These are phyloP conservation scores for Globisporangium nunn DNA, from an alignment of 352 stramenopile genomes.

Conservation along the genomic window DNA sequence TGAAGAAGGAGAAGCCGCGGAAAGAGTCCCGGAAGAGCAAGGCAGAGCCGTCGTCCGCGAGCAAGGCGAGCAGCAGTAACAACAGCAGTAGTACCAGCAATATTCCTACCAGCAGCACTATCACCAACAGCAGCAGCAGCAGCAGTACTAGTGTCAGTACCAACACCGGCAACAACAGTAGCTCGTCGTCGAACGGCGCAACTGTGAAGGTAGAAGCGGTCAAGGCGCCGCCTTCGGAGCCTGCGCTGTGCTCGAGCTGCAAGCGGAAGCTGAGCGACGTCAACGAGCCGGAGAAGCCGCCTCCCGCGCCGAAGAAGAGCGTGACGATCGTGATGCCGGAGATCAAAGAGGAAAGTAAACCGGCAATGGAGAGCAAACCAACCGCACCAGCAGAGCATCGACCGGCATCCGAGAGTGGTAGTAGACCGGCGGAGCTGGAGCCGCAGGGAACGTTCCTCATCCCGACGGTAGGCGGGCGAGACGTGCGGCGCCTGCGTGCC, in stretches of 20 bases:
- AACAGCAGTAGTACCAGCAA: neutral
- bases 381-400: neutral
- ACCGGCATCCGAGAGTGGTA: too few species aligned
- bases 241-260: slow-evolving; percentile 44
- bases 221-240: neutral
- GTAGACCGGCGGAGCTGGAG: neutral
- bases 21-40: slow-evolving; percentile 9
- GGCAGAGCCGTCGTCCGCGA: slow-evolving; percentile 2
- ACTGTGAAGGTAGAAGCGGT: neutral
- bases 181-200: slow-evolving; percentile 15
- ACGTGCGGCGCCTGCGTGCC: slow-evolving; percentile 44
- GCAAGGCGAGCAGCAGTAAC: neutral
- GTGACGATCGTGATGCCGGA: slow-evolving; percentile 14
- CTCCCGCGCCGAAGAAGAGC: slow-evolving; percentile 18
- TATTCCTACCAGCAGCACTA: slow-evolving; percentile 6
- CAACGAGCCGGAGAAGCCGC: slow-evolving; percentile 18
- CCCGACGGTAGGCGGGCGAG: slow-evolving; percentile 24
- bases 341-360: neutral
- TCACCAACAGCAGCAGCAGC: neutral
- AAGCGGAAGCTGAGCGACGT: slow-evolving; percentile 54
- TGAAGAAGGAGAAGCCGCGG: slow-evolving; percentile 22
- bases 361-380: neutral
- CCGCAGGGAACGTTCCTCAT: slow-evolving; percentile 38
- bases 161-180: slow-evolving; percentile 9
- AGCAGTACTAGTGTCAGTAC: slow-evolving; percentile 7